Percentiles rank a stretch among this genome's conserved stretches.
phyloP scores from a whole-genome alignment of 1,284 basidiomycete species.

The Peniophora sp. region DNA sequence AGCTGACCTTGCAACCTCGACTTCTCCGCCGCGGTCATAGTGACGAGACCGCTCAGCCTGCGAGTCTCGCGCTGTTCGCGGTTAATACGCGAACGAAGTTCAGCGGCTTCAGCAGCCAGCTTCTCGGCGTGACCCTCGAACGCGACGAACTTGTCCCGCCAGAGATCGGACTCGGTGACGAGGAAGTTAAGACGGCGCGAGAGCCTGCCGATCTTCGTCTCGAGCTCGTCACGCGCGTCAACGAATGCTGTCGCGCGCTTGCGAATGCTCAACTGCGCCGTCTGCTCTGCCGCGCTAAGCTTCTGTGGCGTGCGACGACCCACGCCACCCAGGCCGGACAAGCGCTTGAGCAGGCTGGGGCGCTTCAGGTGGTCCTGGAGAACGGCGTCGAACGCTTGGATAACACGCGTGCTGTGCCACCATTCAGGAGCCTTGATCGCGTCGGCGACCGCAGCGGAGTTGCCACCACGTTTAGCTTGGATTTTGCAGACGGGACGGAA shows the following conservation, averaged over 20 bases:
- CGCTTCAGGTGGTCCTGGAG: constrained; percentile 88
- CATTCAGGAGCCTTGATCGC: constrained; percentile 83
- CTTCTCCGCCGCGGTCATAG: constrained; percentile 71
- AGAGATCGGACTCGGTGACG: constrained; percentile 85
- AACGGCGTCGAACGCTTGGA: constrained; percentile 84
- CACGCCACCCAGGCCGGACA: constrained; percentile 62
- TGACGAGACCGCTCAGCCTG: constrained; percentile 70
- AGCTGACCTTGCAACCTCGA: constrained; percentile 63
- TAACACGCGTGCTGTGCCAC: constrained; percentile 88
- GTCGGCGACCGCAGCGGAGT: constrained; percentile 79
- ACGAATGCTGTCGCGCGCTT: constrained; percentile 88
- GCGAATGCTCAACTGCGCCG: constrained; percentile 79
- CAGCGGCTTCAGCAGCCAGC: constrained; percentile 75
- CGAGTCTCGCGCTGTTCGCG: constrained; percentile 85
- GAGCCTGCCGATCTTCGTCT: constrained; percentile 82
- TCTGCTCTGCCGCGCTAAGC: constrained; percentile 72
- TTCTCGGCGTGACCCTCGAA: constrained; percentile 92
- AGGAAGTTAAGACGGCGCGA: constrained; percentile 81
- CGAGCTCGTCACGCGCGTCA: constrained; percentile 85
- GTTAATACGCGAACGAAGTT: constrained; percentile 75
- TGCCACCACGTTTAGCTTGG: constrained; percentile 68
- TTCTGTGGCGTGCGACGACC: constrained; percentile 68
- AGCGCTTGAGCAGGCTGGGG: constrained; percentile 80
- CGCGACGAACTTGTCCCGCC: constrained; percentile 87
- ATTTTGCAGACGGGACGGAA: constrained; percentile 81